Percentiles rank a stretch among this genome's conserved stretches.
Evolutionary conservation across 495 filamentous ascomycete genomes (phyloP).

Genomic region (Penicillium riverlandense): DNA sequence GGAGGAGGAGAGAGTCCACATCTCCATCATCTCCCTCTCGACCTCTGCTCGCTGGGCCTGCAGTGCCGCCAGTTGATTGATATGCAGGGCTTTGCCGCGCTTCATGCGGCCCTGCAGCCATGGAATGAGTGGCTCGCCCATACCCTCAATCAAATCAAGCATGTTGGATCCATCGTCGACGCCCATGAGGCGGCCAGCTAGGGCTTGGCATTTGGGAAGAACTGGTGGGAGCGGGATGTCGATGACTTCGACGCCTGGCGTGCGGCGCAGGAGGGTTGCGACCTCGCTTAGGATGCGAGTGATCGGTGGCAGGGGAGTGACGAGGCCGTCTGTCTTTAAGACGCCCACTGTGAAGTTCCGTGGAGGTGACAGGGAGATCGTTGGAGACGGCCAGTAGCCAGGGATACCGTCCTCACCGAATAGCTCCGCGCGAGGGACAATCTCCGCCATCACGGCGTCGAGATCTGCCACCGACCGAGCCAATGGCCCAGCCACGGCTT

Average conservation of each 20-base stretch:
- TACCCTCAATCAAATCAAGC: constrained; percentile 47
- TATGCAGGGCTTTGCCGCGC: constrained; percentile 29
- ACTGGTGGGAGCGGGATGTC: constrained; percentile 42
- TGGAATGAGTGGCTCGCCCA: constrained; percentile 48
- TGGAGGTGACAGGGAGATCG: constrained; percentile 1
- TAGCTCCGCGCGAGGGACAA: constrained; percentile 37
- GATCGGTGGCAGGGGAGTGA: constrained; percentile 53
- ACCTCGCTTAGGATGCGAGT: constrained; percentile 46
- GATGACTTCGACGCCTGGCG: constrained; percentile 43
- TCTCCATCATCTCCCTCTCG: constrained; percentile 46
- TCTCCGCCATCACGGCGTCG: constrained; percentile 41
- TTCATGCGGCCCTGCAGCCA: constrained; percentile 47
- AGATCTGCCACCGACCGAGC: constrained; percentile 38
- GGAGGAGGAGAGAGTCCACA: constrained; percentile 37
- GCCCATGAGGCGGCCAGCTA: constrained; percentile 51
- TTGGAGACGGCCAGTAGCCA: constrained; percentile 35
- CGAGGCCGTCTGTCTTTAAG: constrained; percentile 48
- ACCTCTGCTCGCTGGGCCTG: constrained; percentile 43
- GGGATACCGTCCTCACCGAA: constrained; percentile 46
- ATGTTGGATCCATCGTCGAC: constrained; percentile 47
- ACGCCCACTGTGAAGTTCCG: constrained; percentile 47
- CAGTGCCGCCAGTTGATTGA: constrained; percentile 40
- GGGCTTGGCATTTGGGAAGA: constrained; percentile 43
- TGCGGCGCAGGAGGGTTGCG: constrained; percentile 27
- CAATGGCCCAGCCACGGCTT: constrained; percentile 45